A percentile compares a stretch with the other conserved stretches of the same genome.
Evolutionary conservation across 2,329 filamentous ascomycete genomes (phyloP).

Genomic region (Aspergillus costaricaensis): DNA sequence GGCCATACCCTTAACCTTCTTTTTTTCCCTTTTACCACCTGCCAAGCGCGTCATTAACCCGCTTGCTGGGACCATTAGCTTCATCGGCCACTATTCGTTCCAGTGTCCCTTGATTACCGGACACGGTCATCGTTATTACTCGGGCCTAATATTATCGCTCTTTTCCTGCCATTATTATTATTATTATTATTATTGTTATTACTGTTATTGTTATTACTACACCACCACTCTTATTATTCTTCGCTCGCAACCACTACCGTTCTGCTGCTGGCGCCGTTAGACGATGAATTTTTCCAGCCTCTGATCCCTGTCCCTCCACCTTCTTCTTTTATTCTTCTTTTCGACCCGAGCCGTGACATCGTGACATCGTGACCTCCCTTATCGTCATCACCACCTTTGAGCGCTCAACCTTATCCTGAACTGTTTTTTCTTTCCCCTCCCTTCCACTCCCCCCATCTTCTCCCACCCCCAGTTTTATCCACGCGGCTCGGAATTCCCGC

Average conservation of each 20-base stretch:
- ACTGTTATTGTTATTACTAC: neutral
- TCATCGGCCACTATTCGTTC: conserved; percentile 8
- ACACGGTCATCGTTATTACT: neutral
- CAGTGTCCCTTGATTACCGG: conserved; percentile 4
- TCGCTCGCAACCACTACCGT: neutral
- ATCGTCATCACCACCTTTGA: neutral
- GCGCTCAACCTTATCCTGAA: neutral
- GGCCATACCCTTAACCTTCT: conserved; percentile 9
- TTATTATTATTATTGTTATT: too few species aligned
- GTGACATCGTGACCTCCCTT: conserved; percentile 5
- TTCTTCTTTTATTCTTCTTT: neutral
- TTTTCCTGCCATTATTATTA: neutral
- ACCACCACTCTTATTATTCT: neutral
- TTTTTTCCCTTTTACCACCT: neutral
- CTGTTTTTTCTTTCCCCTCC: neutral
- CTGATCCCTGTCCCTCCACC: conserved; percentile 4
- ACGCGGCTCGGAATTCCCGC: neutral
- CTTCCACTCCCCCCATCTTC: neutral
- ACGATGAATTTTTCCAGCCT: conserved; percentile 7
- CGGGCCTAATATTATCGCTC: neutral
- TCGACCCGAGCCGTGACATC: neutral
- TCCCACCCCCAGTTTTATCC: neutral
- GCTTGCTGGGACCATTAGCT: conserved; percentile 7
- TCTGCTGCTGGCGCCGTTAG: conserved; percentile 1
- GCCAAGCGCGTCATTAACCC: conserved; percentile 9